Evolutionary conservation across 495 filamentous ascomycete genomes (phyloP), one percentile per base, ranked within the genome.

Genomic region (Tuber umbilicatum): DNA sequence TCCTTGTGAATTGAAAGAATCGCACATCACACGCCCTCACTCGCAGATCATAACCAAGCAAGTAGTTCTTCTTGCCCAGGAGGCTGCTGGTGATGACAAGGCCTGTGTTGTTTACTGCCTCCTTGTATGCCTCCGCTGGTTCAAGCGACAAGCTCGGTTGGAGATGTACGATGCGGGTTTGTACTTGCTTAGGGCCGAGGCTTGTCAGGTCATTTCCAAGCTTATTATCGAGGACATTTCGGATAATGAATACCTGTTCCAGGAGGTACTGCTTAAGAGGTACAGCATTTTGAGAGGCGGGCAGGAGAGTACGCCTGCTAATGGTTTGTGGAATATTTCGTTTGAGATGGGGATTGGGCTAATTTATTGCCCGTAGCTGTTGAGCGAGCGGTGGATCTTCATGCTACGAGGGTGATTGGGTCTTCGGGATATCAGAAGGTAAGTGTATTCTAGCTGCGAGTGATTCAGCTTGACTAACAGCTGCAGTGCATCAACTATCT

Each of bases 141-240:
- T 97, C 84, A 90, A 90, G 79, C 88, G 87, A 27, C 94, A 98
- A 83, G 89, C 77, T 10, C 69, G 42, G 27, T 82, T 90, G 35
- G 95, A 98, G 85, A 88, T 97, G 12, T 98, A 93, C 91, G 94
- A 99, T 83, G 89, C 94, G 5, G 91, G 93, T 70, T 85, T 99
- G 55, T 93, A 97, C 81, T 83, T 90, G 70, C 85, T 91, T 37
- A 88, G 94, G 31, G 93, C 93, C 12, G 84, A 88, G 27, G 94
- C 96, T n/a, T 95, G 92, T 82, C 95, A 98, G 83, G 89, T 97
- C 60, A 91, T 99, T 72, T 93, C 96, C n/a, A 99, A 97, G 86
- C 86, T 87, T 55, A 90, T 97, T 78, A 97, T 99, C 82, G 95
- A 99, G 83, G 77, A 84, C 4, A 93, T 95, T 81, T 89, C 93